Base-by-base conservation (phyloP, 2,329 filamentous ascomycete species). In the Aspergillus felis region DNA sequence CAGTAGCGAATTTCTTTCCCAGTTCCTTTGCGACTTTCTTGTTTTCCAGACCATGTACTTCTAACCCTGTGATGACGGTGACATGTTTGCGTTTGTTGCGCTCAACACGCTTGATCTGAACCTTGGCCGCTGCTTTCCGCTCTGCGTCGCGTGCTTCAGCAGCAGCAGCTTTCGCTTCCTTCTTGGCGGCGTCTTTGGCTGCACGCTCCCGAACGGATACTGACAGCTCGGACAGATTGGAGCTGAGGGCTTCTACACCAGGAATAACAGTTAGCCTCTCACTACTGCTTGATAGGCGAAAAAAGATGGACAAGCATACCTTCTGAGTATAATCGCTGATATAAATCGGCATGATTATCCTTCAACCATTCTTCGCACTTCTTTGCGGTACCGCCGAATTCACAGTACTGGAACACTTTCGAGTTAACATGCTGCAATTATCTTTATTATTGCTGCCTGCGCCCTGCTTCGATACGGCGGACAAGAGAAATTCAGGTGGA, bases 41-140 rank as follows among this genome's bases (percentile, higher is more conserved):
- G 69, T 97, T 83, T 56, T 97, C 93, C 46, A 97, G 76, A 0
- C 91, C 91, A 70, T 97, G 96, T 0, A 88, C 87, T 74, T 99
- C 94, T 22, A 99, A 81, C 0, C 94, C 94, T 6, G 86, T 86
- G n/a, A 99, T 87, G 17, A 92, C 88, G 0, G 94, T 99, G 55
- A 99, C 92, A 73, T 87, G 95, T 80, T 99, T 99, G 71, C 94
- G 87, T 83, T 99, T 99, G 78, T 96, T 97, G 62, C 94, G 87
- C 82, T 97, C 94, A 67, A 99, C 94, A 27, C 94, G 90, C 84
- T 97, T 97, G 79, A 99, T 96, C 57, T 86, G 87, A 54, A 99
- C 80, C 70, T 92, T 89, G 63, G 89, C 90, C 59, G 89, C 86
- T 41, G 91, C 91, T 66, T 93, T 89, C 71, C 89, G 87, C 72